Evolutionary conservation across 208 protist species (phyloP).

Genomic region (Entamoeba histolytica): DNA sequence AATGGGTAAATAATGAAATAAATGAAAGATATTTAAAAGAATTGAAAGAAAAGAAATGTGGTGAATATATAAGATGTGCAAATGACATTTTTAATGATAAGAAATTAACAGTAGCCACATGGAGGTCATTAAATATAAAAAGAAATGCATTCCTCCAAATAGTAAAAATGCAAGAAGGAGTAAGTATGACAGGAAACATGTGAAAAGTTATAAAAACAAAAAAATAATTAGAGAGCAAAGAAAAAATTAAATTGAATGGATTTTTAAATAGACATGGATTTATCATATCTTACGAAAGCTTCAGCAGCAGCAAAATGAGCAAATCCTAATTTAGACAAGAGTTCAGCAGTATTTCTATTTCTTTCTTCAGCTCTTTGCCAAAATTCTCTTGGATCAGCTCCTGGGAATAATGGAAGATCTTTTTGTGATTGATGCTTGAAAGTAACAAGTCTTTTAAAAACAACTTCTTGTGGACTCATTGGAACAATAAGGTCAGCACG

Average conservation of each 20-base stretch:
- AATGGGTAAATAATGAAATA: no score
- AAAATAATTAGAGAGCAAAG: no score
- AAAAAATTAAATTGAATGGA: background rate
- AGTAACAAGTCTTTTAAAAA: constrained; percentile 34
- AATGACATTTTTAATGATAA: no score
- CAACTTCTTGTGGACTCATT: constrained; percentile 27
- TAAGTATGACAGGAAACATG: no score
- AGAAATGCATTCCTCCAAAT: no score
- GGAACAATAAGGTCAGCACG: constrained; percentile 34
- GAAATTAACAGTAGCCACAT: no score
- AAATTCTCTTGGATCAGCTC: constrained; percentile 38
- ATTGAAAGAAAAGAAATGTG: no score
- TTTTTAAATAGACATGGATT: background rate
- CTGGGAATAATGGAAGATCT: constrained; percentile 38
- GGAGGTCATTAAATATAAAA: no score
- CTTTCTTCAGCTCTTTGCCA: constrained; percentile 36
- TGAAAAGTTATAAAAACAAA: no score
- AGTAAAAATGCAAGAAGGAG: no score
- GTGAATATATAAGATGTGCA: no score
- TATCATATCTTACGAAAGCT: background rate
- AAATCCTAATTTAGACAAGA: background rate
- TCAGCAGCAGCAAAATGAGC: background rate
- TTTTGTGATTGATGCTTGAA: constrained; percentile 49
- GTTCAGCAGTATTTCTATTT: constrained; percentile 21
- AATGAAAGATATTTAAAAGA: no score